These are phyloP conservation scores for Moesziomyces globuligerus DNA, from an alignment of 1,284 basidiomycete genomes.

Conservation along the genomic window DNA sequence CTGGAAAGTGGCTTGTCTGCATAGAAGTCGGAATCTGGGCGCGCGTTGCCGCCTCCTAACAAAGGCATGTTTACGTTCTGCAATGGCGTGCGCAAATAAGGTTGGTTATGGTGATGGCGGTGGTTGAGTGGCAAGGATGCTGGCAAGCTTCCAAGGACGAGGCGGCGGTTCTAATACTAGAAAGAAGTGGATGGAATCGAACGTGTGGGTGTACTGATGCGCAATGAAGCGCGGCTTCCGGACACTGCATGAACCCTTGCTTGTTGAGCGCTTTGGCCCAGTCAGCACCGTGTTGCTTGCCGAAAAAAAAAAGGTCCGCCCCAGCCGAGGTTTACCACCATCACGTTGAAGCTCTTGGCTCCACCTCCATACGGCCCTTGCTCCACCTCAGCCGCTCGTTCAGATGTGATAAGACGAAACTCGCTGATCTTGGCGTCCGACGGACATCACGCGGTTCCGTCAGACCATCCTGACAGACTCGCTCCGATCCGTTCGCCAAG, in stretches of 20 bases:
- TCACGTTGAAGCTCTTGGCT: neutral
- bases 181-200: too few relatives aligned
- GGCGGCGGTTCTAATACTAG: too few relatives aligned
- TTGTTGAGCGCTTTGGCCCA: neutral
- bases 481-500: neutral
- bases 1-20: constrained; percentile 13
- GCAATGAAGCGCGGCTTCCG: too few relatives aligned
- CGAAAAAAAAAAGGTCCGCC: neutral
- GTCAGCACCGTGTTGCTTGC: neutral
- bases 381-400: neutral
- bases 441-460: neutral
- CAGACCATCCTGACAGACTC: neutral
- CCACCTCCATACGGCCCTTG: too few relatives aligned
- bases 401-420: neutral
- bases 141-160: neutral
- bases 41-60: neutral
- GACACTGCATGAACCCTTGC: neutral
- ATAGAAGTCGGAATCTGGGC: constrained; percentile 12
- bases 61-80: constrained; percentile 1
- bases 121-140: too few relatives aligned
- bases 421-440: neutral
- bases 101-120: too few relatives aligned
- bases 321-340: neutral
- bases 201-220: too few relatives aligned
- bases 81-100: constrained; percentile 3